Evolutionary conservation across 2,329 filamentous ascomycete species (phyloP).

Genomic region (Aspergillus melleus): DNA sequence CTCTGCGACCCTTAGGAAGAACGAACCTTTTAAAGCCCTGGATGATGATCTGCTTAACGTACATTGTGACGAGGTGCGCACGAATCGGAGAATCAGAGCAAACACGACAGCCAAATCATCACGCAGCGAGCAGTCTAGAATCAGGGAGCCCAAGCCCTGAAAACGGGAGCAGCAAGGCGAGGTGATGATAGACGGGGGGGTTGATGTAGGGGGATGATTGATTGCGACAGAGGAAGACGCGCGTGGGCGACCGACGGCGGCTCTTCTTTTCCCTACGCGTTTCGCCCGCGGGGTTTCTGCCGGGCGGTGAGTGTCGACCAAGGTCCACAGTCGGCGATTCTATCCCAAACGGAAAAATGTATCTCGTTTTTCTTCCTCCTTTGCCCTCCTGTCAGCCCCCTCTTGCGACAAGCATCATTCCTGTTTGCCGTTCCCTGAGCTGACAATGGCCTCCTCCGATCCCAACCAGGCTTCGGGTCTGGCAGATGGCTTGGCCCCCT

Average conservation of each 20-base stretch:
- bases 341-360: conserved; percentile 8
- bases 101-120: conserved; percentile 29
- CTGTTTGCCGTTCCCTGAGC: neutral
- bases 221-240: conserved; percentile 21
- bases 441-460: conserved; percentile 27
- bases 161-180: neutral
- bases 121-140: conserved; percentile 22
- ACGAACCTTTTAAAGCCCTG: conserved; percentile 97
- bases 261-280: conserved; percentile 15
- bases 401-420: neutral
- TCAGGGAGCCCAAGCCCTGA: conserved; percentile 3
- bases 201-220: conserved; percentile 3
- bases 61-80: conserved; percentile 62
- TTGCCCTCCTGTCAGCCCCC: conserved; percentile 1
- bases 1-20: neutral
- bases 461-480: conserved; percentile 26
- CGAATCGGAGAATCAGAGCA: conserved; percentile 27
- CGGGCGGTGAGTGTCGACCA: conserved; percentile 30
- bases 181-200: conserved; percentile 3
- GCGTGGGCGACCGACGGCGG: conserved; percentile 18
- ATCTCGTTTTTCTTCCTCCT: conserved; percentile 20
- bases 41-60: conserved; percentile 99
- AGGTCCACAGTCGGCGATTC: conserved; percentile 17
- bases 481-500: conserved; percentile 48
- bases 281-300: conserved; percentile 38